These are phyloP conservation scores for Monilinia aucupariae DNA, from an alignment of 2,329 filamentous ascomycete species.

Conservation along the genomic window DNA sequence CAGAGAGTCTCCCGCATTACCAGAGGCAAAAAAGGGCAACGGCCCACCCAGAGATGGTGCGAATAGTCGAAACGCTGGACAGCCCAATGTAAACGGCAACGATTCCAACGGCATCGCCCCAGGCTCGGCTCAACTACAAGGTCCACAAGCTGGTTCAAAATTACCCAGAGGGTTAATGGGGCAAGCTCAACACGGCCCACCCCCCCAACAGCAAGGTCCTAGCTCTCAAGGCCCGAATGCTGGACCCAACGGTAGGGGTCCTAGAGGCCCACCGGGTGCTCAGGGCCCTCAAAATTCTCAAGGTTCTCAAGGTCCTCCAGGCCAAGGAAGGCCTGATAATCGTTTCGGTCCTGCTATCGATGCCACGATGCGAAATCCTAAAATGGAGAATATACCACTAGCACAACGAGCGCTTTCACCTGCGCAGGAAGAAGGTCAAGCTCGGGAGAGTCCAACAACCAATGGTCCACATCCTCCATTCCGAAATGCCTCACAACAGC, in stretches of 20 bases:
- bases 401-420: conserved; percentile 37
- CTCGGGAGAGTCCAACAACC: conserved; percentile 46
- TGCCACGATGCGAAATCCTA: conserved; percentile 36
- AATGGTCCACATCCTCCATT: conserved; percentile 63
- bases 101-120: conserved; percentile 34
- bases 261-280: background rate
- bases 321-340: conserved; percentile 28
- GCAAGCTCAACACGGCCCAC: conserved; percentile 57
- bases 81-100: conserved; percentile 38
- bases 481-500: conserved; percentile 37
- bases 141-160: conserved; percentile 45
- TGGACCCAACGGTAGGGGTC: conserved; percentile 18
- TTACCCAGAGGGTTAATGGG: conserved; percentile 54
- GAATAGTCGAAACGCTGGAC: conserved; percentile 35
- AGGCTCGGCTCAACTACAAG: conserved; percentile 33
- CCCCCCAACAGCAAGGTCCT: conserved; percentile 59
- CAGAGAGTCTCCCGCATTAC: conserved; percentile 29
- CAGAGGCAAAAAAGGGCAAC: conserved; percentile 46
- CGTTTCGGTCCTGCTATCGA: conserved; percentile 32
- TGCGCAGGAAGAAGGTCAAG: conserved; percentile 38
- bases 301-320: conserved; percentile 11
- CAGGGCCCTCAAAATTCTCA: conserved; percentile 17
- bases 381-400: conserved; percentile 43
- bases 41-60: conserved; percentile 41
- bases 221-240: conserved; percentile 38